Evolutionary conservation across 257 asterid genomes (phyloP), one percentile per base, ranked within the genome.

Genomic region (Capsicum chinense): DNA sequence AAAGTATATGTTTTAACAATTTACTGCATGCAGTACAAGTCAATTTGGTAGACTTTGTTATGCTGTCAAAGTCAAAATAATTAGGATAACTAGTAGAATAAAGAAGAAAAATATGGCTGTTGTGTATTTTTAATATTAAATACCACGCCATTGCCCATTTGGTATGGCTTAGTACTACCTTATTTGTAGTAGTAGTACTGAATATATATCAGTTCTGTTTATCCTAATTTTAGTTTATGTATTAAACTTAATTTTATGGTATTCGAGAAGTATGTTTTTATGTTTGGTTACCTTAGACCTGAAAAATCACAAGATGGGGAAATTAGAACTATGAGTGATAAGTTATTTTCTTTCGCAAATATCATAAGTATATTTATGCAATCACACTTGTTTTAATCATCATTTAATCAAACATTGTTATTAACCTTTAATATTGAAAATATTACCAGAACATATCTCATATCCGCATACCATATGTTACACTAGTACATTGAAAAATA

Each of bases 91-190:
- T 73, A n/a, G 62, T 13, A 76, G 81, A 76, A 76, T 52, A 76
- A 50, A 21, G 21, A 21, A 74, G 47, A 52, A 76, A 76, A 52
- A 76, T 52, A 21, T 26, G 81, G 81, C 14, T 76, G 81, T 76
- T 76, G 81, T 21, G 81, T 76, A 76, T 52, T 76, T 76, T 76
- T 76, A 6, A 19, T 73, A 50, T 7, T 12, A 6, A 6, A 26
- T 76, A 76, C 63, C 81, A 76, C 63, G 63, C 81, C 81, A 58
- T 26, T 26, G 33, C 33, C 33, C 33, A 26, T 21, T 21, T 52
- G 79, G 52, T 52, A 56, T 21, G 81, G 14, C 14, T 52, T 52
- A 48, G 69, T 19, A 63, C 16, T 63, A 11, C 42, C 69, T 9
- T 62, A 62, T 21, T 0, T 4, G 12, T 13, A 67, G 1, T 13